phyloP scores from a whole-genome alignment of 306 rosid species.

The Lagenaria siceraria region DNA sequence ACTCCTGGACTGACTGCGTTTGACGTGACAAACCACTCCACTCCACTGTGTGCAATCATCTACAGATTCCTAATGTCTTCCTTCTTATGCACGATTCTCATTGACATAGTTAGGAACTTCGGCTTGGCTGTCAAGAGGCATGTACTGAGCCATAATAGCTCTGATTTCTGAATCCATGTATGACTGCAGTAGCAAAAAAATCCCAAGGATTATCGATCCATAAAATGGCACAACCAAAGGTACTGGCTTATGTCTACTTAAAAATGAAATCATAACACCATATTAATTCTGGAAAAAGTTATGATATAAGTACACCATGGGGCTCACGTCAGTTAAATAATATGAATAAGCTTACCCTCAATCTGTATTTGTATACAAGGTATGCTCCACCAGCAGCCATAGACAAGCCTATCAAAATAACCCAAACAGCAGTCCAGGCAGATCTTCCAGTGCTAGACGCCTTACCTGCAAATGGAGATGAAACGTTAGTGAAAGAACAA shows the following conservation, averaged over 20 bases:
- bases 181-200: constrained; percentile 46
- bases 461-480: constrained; percentile 56
- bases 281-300: too few relatives aligned
- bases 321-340: background rate
- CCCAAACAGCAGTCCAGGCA: constrained; percentile 86
- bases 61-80: background rate
- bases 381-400: constrained; percentile 81
- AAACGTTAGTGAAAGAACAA: background rate
- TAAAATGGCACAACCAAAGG: background rate
- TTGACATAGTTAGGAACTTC: constrained; percentile 59
- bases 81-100: constrained; percentile 45
- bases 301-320: too few relatives aligned
- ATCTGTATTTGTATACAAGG: constrained; percentile 92
- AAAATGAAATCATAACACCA: too few relatives aligned
- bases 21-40: constrained; percentile 21
- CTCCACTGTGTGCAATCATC: constrained; percentile 20
- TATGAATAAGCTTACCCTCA: constrained; percentile 62
- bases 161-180: constrained; percentile 98
- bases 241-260: too few relatives aligned
- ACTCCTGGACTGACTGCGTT: constrained; percentile 19
- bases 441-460: constrained; percentile 43
- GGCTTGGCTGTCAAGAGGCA: constrained; percentile 95
- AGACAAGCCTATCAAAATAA: constrained; percentile 62
- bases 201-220: constrained; percentile 8
- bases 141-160: constrained; percentile 98